Conservation (phyloP, 192 early-diverging fungal species). For the Hyaloraphidium curvatum region DNA sequence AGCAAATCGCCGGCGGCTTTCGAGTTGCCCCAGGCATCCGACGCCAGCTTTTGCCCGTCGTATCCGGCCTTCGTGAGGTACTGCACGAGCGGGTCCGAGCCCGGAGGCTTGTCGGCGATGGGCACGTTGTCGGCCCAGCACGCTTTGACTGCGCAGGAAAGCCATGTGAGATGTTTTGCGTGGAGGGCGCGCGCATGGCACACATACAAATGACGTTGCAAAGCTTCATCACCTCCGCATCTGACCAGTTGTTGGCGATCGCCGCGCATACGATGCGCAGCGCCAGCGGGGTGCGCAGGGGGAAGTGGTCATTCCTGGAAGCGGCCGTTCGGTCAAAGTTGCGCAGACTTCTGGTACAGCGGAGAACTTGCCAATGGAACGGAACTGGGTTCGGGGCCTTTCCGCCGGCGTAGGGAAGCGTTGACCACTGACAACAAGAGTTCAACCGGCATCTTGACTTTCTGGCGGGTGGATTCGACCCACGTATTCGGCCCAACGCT, state of each 20-base stretch:
- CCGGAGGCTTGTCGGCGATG: not conserved
- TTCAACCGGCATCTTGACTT: not conserved
- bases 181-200: too few species aligned
- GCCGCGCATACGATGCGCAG: not conserved
- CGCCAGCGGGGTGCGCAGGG: not conserved
- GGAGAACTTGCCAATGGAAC: too few species aligned
- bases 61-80: not conserved
- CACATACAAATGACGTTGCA: not conserved
- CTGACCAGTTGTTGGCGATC: not conserved
- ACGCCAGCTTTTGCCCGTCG: too few species aligned
- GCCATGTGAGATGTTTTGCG: too few species aligned
- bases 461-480: not conserved
- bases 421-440: not conserved
- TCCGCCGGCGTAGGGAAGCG: not conserved
- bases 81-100: not conserved
- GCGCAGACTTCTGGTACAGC: too few species aligned
- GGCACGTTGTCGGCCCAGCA: conserved; percentile 1
- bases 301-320: not conserved
- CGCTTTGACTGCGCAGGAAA: not conserved
- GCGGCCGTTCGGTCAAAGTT: too few species aligned
- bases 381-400: not conserved
- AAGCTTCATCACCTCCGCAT: not conserved
- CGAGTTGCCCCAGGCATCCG: too few species aligned
- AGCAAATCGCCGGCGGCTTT: not conserved
- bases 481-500: not conserved